These are phyloP conservation scores for Saururus chinensis DNA, from an alignment of 164 flowering plant genomes.

Conservation along the genomic window DNA sequence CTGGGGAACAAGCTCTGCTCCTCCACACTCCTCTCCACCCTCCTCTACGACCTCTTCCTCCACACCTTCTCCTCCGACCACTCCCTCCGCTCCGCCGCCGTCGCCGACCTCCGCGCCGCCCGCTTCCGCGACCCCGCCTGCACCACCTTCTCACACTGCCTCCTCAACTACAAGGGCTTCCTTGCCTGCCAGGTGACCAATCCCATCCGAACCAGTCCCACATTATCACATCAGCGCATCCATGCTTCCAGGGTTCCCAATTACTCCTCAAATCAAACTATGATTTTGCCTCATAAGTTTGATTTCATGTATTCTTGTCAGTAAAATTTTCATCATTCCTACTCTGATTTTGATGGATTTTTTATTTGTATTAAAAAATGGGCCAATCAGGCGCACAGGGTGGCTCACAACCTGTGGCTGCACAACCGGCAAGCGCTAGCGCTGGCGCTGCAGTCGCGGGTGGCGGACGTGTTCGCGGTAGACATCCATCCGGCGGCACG, in stretches of 20 bases:
- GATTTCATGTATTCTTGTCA: no score
- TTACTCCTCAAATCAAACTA: no score
- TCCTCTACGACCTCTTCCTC: slow-evolving; percentile 39
- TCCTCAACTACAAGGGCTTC: slow-evolving; percentile 70
- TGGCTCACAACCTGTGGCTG: slow-evolving; percentile 54
- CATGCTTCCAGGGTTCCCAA: no score
- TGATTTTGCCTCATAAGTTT: no score
- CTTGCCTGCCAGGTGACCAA: slow-evolving; percentile 36
- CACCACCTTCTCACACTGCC: slow-evolving; percentile 47
- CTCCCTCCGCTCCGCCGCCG: slow-evolving; percentile 27
- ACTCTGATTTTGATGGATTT: no score
- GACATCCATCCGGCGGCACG: slow-evolving; percentile 80
- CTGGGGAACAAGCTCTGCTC: slow-evolving; percentile 35
- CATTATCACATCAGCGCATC: no score
- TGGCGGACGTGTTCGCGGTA: slow-evolving; percentile 57
- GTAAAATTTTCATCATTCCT: no score
- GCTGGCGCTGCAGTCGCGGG: slow-evolving; percentile 56
- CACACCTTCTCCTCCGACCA: slow-evolving; percentile 22
- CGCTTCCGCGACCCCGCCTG: slow-evolving; percentile 76
- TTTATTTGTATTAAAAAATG: no score
- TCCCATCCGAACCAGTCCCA: neutral
- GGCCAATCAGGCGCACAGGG: slow-evolving; percentile 35
- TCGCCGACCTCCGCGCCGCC: slow-evolving; percentile 47
- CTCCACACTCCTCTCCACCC: slow-evolving; percentile 23
- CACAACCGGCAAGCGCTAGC: slow-evolving; percentile 52